These are phyloP conservation scores for Penicillium psychrosexuale DNA, from an alignment of 2,329 filamentous ascomycete species.

Conservation along the genomic window DNA sequence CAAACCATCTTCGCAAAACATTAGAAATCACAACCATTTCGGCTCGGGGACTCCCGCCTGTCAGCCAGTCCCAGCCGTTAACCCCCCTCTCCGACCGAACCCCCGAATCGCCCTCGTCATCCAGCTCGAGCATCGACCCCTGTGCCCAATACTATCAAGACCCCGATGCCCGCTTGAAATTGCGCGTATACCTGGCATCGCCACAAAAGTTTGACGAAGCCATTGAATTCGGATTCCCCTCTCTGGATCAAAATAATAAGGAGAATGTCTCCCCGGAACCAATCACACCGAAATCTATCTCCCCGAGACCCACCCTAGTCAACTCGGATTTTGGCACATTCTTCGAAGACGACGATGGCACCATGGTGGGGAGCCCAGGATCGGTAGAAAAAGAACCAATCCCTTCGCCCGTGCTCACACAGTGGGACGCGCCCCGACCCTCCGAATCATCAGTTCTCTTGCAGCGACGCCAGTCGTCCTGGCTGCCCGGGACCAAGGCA, in stretches of 20 bases:
- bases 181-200: slow-evolving; percentile 81
- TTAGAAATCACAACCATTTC: slow-evolving; percentile 35
- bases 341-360: slow-evolving; percentile 48
- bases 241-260: slow-evolving; percentile 36
- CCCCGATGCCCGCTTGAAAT: slow-evolving; percentile 79
- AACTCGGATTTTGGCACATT: slow-evolving; percentile 51
- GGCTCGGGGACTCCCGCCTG: slow-evolving; percentile 30
- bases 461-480: slow-evolving; percentile 19
- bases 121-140: slow-evolving; percentile 60
- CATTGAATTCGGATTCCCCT: slow-evolving; percentile 86
- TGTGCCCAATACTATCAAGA: slow-evolving; percentile 83
- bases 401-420: slow-evolving; percentile 17
- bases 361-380: slow-evolving; percentile 35
- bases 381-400: slow-evolving; percentile 24
- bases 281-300: slow-evolving; percentile 26
- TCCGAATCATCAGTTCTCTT: slow-evolving; percentile 16
- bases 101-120: slow-evolving; percentile 41
- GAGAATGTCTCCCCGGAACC: slow-evolving; percentile 22
- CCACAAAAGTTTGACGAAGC: slow-evolving; percentile 95
- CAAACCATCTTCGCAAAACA: slow-evolving; percentile 58
- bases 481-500: slow-evolving; percentile 28
- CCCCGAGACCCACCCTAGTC: slow-evolving; percentile 34
- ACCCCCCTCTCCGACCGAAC: slow-evolving; percentile 28
- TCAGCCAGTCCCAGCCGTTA: slow-evolving; percentile 46
- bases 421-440: slow-evolving; percentile 11